Evolutionary conservation across 176 grass and related monocot genomes (phyloP).

Genomic region (Avena eriantha): DNA sequence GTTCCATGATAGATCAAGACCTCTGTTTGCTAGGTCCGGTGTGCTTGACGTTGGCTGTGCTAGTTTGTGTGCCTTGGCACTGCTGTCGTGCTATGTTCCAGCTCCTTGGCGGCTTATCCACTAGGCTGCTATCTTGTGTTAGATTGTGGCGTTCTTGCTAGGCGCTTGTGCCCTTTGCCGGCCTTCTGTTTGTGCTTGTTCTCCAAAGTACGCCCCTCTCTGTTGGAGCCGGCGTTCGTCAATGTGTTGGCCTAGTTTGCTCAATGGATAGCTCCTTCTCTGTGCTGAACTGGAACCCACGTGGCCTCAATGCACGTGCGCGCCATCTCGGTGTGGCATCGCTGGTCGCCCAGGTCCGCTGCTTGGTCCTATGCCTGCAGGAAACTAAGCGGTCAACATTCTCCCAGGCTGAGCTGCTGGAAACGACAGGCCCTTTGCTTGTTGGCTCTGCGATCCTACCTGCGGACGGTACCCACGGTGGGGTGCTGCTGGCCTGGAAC

Average conservation of each 20-base stretch:
- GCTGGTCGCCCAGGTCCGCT: background rate
- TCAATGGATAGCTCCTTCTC: background rate
- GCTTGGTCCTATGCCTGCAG: background rate
- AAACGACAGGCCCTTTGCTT: background rate
- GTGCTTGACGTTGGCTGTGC: too few relatives aligned
- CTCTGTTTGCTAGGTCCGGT: too few relatives aligned
- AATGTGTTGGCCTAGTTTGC: background rate
- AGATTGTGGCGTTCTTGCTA: too few relatives aligned
- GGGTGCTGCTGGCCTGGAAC: background rate
- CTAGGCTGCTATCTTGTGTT: too few relatives aligned
- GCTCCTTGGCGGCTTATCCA: too few relatives aligned
- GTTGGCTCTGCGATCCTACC: background rate
- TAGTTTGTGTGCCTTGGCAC: accelerated
- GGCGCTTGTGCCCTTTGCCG: too few relatives aligned
- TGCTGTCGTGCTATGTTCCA: too few relatives aligned
- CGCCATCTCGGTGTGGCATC: background rate
- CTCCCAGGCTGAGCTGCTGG: accelerated
- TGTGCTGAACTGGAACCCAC: background rate
- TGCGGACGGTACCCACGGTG: background rate
- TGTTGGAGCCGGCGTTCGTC: too few relatives aligned
- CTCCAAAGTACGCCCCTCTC: too few relatives aligned
- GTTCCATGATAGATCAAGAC: background rate
- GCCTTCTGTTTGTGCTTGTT: too few relatives aligned
- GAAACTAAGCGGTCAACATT: background rate
- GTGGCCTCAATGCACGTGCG: background rate